A percentile compares a stretch with the other conserved stretches of the same genome.
These are phyloP conservation scores for Leccinellum albellum DNA, from an alignment of 768 basidiomycete genomes.

Conservation along the genomic window DNA sequence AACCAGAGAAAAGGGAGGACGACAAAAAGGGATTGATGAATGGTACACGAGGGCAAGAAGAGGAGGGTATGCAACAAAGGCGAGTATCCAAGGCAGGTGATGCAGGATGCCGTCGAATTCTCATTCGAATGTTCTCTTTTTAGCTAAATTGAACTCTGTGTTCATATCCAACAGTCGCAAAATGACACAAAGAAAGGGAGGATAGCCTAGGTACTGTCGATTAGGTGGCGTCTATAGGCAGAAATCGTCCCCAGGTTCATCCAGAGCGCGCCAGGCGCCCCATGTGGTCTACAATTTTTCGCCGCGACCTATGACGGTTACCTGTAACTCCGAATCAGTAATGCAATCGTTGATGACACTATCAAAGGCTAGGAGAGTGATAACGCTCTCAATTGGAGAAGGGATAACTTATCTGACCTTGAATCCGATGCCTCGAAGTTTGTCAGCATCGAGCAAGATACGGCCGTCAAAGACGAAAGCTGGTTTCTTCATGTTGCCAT, in stretches of 20 bases:
- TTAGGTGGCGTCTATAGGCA: constrained; percentile 9
- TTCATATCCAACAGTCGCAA: background rate
- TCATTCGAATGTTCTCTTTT: background rate
- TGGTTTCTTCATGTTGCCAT: constrained; percentile 92
- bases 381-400: background rate
- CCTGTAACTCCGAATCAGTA: constrained; percentile 32
- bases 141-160: constrained; percentile 10
- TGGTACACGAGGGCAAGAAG: background rate
- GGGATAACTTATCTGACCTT: constrained; percentile 42
- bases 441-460: constrained; percentile 77
- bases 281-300: constrained; percentile 32
- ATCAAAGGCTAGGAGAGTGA: background rate
- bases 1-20: too few relatives aligned
- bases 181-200: background rate
- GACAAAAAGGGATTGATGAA: background rate
- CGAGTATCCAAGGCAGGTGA: too few relatives aligned
- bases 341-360: constrained; percentile 5
- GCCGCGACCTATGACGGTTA: constrained; percentile 58
- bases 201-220: constrained; percentile 3
- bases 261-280: background rate
- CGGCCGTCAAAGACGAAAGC: constrained; percentile 97
- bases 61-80: background rate
- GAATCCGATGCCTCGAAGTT: constrained; percentile 86
- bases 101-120: background rate
- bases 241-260: background rate